These are phyloP conservation scores for Cucumis cinereus DNA, from an alignment of 306 rosid species.

Conservation along the genomic window DNA sequence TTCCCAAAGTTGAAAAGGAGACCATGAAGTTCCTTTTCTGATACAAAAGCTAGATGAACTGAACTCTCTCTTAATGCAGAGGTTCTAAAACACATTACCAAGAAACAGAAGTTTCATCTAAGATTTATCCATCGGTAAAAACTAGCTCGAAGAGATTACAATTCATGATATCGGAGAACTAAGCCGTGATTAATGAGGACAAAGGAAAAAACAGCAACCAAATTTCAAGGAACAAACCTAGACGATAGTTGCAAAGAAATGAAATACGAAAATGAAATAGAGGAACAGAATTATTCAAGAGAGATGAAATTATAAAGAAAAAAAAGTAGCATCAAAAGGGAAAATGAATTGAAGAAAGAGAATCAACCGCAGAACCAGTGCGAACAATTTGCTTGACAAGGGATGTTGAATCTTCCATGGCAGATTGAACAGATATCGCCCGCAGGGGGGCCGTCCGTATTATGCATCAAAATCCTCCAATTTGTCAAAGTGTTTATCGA, in stretches of 20 bases:
- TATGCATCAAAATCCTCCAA: not conserved
- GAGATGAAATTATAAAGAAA: not conserved
- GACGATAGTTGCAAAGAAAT: not conserved
- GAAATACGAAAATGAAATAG: not conserved
- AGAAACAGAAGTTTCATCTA: not conserved
- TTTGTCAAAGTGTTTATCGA: not conserved
- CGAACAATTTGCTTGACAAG: conserved; percentile 89
- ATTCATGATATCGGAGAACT: not conserved
- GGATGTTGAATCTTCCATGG: conserved; percentile 47
- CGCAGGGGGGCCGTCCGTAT: conserved; percentile 49
- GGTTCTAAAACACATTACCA: not conserved
- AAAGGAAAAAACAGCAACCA: not conserved
- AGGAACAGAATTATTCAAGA: not conserved
- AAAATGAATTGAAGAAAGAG: not conserved
- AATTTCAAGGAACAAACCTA: not conserved
- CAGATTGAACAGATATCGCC: conserved; percentile 73
- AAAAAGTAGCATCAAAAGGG: not conserved
- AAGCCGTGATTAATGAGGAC: not conserved
- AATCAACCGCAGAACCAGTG: conserved; percentile 88
- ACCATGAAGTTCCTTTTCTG: not conserved
- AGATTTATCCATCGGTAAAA: not conserved
- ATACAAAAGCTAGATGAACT: not conserved
- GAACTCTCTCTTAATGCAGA: not conserved
- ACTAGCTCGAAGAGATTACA: not conserved
- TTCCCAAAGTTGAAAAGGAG: not conserved